These are phyloP conservation scores for Reticulomyxa filosa DNA, from an alignment of 78 protist genomes.

Conservation along the genomic window DNA sequence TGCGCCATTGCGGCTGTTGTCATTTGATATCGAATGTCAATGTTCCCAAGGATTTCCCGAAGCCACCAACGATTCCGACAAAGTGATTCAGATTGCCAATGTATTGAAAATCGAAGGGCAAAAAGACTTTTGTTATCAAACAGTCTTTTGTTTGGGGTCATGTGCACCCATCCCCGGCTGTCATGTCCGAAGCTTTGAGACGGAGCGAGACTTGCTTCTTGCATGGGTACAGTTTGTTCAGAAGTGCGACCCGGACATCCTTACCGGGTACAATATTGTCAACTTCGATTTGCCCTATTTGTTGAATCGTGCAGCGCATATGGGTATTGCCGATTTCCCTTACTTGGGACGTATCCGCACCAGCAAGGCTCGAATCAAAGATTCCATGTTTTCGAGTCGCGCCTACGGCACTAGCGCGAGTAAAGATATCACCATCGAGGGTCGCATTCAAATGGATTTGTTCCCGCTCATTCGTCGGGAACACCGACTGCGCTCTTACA, in stretches of 20 bases:
- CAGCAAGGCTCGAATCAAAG: constrained; percentile 18
- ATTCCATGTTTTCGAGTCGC: constrained; percentile 37
- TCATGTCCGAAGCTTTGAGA: constrained; percentile 32
- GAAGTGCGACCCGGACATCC: constrained; percentile 78
- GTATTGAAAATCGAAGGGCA: not conserved
- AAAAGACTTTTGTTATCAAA: not conserved
- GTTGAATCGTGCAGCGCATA: constrained; percentile 61
- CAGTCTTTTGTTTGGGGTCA: not conserved
- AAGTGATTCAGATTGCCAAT: constrained; percentile 90
- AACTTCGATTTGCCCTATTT: constrained; percentile 94
- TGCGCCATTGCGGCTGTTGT: constrained; percentile 86
- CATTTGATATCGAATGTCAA: constrained; percentile 85
- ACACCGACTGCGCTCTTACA: constrained; percentile 73
- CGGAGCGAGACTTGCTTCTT: constrained; percentile 52
- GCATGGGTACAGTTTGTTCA: constrained; percentile 31
- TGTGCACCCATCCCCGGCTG: constrained; percentile 75
- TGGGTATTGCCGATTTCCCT: constrained; percentile 19
- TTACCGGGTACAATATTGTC: constrained; percentile 89
- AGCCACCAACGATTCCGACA: constrained; percentile 82
- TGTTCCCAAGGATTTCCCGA: constrained; percentile 93
- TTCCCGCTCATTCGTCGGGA: constrained; percentile 45
- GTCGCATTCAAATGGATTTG: constrained; percentile 58
- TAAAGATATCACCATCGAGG: constrained; percentile 52
- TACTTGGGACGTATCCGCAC: constrained; percentile 2
- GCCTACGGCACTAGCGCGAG: constrained; percentile 74